These are phyloP conservation scores for Symbiodinium natans DNA, from an alignment of 73 alveolate species.

Conservation along the genomic window DNA sequence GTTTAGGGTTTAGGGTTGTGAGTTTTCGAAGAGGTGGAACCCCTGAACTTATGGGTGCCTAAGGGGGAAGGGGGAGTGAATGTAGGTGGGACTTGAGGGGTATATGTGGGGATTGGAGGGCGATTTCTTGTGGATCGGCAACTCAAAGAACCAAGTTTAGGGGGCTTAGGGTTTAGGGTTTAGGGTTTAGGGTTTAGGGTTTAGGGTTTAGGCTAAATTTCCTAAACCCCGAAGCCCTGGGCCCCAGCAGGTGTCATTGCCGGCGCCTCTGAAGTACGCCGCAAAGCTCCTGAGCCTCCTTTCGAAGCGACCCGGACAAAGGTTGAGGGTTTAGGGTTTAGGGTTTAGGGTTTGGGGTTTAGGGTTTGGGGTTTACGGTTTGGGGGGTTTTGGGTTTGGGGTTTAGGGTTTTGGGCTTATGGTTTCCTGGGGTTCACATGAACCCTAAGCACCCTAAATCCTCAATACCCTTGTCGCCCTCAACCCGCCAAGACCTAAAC, in stretches of 20 bases:
- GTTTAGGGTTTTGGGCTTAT: neutral
- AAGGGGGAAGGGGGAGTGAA: too few relatives aligned
- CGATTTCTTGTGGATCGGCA: too few relatives aligned
- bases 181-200: neutral
- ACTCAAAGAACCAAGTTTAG: too few relatives aligned
- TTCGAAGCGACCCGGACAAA: neutral
- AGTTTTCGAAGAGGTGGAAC: too few relatives aligned
- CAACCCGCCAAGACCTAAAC: too few relatives aligned
- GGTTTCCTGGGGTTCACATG: neutral
- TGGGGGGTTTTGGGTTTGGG: neutral
- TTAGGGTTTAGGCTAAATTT: neutral
- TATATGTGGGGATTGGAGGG: too few relatives aligned
- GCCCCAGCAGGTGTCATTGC: slow-evolving; percentile 23
- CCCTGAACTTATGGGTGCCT: too few relatives aligned
- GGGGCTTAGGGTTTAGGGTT: neutral
- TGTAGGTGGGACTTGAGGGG: too few relatives aligned
- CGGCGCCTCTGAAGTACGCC: slow-evolving; percentile 69
- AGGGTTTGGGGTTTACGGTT: neutral
- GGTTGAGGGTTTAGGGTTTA: neutral
- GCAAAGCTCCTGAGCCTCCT: slow-evolving; percentile 61
- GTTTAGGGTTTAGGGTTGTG: too few relatives aligned
- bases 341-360: neutral
- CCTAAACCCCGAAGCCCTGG: neutral
- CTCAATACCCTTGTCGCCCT: too few relatives aligned
- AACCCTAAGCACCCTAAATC: too few relatives aligned